These are phyloP conservation scores for Suaeda aralocaspica DNA, from an alignment of 148 eudicot genomes.

Conservation along the genomic window DNA sequence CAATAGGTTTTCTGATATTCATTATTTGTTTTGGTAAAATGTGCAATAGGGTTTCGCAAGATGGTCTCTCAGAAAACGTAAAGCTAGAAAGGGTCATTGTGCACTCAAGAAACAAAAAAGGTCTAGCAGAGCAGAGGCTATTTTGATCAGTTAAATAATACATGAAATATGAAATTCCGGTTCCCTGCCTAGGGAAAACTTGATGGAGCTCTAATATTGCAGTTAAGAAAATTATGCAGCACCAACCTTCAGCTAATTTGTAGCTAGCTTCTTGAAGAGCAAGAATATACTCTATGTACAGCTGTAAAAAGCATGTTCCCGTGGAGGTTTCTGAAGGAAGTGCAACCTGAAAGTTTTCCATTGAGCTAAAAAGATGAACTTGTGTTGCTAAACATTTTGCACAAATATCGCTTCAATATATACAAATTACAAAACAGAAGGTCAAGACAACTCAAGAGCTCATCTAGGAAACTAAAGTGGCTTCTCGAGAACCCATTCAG, in stretches of 20 bases:
- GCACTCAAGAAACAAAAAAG: neutral
- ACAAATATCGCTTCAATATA: neutral
- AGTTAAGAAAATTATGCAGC: constrained; percentile 23
- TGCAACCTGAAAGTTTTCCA: constrained; percentile 63
- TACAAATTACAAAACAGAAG: neutral
- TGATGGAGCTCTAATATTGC: neutral
- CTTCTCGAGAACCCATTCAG: neutral
- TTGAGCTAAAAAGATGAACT: constrained; percentile 1
- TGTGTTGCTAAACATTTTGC: neutral
- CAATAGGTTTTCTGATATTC: too few species aligned
- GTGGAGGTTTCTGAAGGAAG: constrained; percentile 80
- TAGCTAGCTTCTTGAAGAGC: constrained; percentile 85
- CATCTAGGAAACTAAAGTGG: neutral
- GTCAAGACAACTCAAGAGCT: neutral
- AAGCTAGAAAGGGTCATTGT: neutral
- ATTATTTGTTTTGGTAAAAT: neutral
- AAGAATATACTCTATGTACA: constrained; percentile 83
- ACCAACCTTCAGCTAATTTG: constrained; percentile 55
- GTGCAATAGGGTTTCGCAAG: neutral
- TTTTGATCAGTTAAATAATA: neutral
- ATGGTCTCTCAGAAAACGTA: neutral
- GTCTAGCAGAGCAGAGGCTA: neutral
- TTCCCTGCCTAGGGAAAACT: neutral
- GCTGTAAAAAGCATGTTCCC: constrained; percentile 80
- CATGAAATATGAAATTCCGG: too few species aligned